Evolutionary conservation across 768 basidiomycete genomes (phyloP).

Genomic region (Suillus sp.): DNA sequence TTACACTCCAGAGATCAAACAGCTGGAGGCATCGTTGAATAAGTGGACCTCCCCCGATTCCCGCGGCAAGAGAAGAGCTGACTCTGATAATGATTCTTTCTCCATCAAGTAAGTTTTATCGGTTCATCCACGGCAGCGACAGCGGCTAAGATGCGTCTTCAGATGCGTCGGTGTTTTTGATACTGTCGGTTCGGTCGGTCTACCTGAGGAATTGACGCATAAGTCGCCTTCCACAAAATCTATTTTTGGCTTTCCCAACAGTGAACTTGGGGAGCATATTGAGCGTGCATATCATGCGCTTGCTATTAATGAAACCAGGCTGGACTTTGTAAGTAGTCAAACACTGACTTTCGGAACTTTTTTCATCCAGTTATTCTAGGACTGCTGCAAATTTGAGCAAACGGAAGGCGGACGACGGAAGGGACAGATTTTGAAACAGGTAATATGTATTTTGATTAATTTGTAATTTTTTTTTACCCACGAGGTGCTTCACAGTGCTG

Average conservation of each 20-base stretch:
- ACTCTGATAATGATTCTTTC: slow-evolving; percentile 49
- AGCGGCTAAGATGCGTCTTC: slow-evolving; percentile 9
- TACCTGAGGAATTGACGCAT: slow-evolving; percentile 64
- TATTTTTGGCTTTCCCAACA: slow-evolving; percentile 69
- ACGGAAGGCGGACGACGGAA: slow-evolving; percentile 51
- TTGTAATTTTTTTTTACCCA: background rate
- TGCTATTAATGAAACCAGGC: slow-evolving; percentile 66
- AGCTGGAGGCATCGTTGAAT: slow-evolving; percentile 46
- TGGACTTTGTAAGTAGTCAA: slow-evolving; percentile 59
- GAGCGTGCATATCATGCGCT: slow-evolving; percentile 69
- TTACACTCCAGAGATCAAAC: slow-evolving; percentile 35
- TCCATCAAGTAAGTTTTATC: slow-evolving; percentile 55
- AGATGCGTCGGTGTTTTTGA: slow-evolving; percentile 78
- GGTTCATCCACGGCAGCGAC: background rate
- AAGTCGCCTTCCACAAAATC: slow-evolving; percentile 45
- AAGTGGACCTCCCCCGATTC: slow-evolving; percentile 57
- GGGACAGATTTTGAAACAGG: slow-evolving; percentile 65
- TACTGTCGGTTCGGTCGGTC: slow-evolving; percentile 72
- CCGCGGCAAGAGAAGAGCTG: slow-evolving; percentile 54
- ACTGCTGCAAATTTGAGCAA: slow-evolving; percentile 65
- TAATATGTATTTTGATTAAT: slow-evolving; percentile 24
- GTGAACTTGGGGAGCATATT: slow-evolving; percentile 60
- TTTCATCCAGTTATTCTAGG: slow-evolving; percentile 37
- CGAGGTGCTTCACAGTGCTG: slow-evolving; percentile 51
- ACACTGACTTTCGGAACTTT: background rate